Evolutionary conservation across 441 rosid species (phyloP), one percentile per base, ranked within the genome.

Genomic region (Geranium incanum): DNA sequence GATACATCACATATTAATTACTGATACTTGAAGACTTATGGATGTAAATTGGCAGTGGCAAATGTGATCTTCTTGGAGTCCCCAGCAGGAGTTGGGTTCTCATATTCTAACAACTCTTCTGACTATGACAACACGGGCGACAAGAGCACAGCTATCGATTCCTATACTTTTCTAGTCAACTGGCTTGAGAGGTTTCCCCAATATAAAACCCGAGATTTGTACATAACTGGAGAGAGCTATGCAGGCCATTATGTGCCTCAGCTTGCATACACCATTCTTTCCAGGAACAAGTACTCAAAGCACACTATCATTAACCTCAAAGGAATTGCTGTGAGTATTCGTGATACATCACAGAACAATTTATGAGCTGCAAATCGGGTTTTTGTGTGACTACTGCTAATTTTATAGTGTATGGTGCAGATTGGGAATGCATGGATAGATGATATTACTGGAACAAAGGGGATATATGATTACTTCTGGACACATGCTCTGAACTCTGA

Each of bases 171-270:
- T 36, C 78, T 84, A 11, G 72, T 82, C 36, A 84, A 84, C 66
- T 82, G 84, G 85, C 72, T 80, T 1, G 81, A 82, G 66, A 78
- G 83, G 60, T 84, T 75, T 66, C 82, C 85, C 7, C 78, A 80
- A 1, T 82, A 80, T 52, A 80, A 78, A 71, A 71, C 38, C 18
- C 71, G 81, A 0, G 82, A 78, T 28, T 71, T 83, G 66, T 81
- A 67, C 41, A n/a, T 81, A 18, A 68, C 80, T 21, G 86, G 86
- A 5, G 84, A 83, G 72, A 81, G 82, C 74, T 83, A 83, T 19
- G 86, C 84, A 0, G 84, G 86, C 6, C 86, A 80, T 52, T 81
- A 78, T 33, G 81, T 75, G 5, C 87, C 85, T 73, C 85, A 84
- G 68, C 82, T 84, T 33, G 84, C 85, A 38, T 36, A 69, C 72